phyloP scores from a whole-genome alignment of 2,329 filamentous ascomycete genomes.

The Fusarium caatingaense region DNA sequence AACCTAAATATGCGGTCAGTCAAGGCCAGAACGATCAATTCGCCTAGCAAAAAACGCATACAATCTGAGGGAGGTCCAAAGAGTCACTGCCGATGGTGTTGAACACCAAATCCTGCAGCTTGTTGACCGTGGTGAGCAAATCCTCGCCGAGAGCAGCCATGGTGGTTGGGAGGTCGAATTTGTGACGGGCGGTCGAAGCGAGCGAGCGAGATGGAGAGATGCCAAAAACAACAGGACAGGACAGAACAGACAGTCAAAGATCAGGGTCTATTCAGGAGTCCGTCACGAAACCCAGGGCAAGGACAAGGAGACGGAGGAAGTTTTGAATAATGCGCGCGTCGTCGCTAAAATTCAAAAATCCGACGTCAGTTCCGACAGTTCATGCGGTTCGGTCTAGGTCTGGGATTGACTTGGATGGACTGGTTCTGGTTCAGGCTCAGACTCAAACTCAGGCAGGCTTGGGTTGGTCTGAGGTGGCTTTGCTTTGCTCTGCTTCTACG shows the following conservation, averaged over 20 bases:
- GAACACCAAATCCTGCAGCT: constrained; percentile 98
- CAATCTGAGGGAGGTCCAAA: constrained; percentile 96
- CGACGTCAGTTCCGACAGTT: constrained; percentile 46
- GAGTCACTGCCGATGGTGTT: constrained; percentile 99
- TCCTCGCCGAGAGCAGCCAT: constrained; percentile 98
- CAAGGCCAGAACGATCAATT: constrained; percentile 23
- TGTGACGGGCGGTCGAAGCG: constrained; percentile 20
- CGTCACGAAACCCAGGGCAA: constrained; percentile 27
- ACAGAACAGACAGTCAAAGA: constrained; percentile 20
- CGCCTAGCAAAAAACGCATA: constrained; percentile 60
- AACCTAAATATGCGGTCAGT: constrained; percentile 69
- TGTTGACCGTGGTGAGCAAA: constrained; percentile 94
- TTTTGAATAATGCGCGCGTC: constrained; percentile 44
- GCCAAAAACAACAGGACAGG: constrained; percentile 29
- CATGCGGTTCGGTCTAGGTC: constrained; percentile 41
- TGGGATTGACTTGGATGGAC: constrained; percentile 16
- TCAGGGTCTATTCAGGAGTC: constrained; percentile 37
- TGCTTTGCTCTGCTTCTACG: constrained; percentile 27
- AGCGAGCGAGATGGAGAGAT: constrained; percentile 16
- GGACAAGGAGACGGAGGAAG: constrained; percentile 29
- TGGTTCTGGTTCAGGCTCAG: constrained; percentile 20
- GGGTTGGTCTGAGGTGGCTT: constrained; percentile 20
- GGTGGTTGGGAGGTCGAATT: constrained; percentile 45
- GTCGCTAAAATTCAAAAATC: constrained; percentile 42
- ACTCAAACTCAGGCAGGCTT: constrained; percentile 20